phyloP scores from a whole-genome alignment of 2,329 filamentous ascomycete species.

The Parafenestella ontariensis region DNA sequence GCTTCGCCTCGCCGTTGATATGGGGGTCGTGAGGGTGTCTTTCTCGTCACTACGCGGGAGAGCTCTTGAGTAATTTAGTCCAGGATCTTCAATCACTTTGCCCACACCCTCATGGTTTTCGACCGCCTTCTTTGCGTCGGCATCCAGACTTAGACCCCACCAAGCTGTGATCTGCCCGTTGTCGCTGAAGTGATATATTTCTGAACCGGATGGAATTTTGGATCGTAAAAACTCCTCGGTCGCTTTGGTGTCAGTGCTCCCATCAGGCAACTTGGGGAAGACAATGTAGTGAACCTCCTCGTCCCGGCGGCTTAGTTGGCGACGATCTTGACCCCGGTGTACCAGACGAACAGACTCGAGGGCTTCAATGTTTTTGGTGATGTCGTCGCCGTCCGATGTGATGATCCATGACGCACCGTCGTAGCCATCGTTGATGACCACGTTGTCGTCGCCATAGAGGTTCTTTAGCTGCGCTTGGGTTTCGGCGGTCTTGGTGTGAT shows the following conservation, averaged over 20 bases:
- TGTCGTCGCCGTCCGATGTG: constrained; percentile 3
- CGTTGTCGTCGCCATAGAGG: constrained; percentile 4
- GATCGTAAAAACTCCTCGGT: constrained; percentile 2
- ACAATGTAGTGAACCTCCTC: constrained; percentile 2
- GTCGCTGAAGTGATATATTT: background rate
- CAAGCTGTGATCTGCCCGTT: background rate
- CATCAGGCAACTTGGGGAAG: constrained; percentile 1
- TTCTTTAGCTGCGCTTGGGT: constrained; percentile 3
- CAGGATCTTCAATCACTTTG: background rate
- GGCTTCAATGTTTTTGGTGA: constrained; percentile 2
- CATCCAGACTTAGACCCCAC: constrained; percentile 1
- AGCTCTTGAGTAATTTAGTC: constrained; percentile 3
- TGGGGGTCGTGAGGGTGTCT: background rate
- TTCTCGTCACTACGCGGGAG: constrained; percentile 3
- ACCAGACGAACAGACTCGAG: constrained; percentile 4
- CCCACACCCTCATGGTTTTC: constrained; percentile 2
- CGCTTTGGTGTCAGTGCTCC: constrained; percentile 4
- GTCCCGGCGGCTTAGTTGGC: constrained; percentile 1
- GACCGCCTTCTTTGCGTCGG: constrained; percentile 1
- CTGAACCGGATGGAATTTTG: background rate
- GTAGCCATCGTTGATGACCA: constrained; percentile 1
- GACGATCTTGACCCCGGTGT: constrained; percentile 1
- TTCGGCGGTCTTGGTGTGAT: constrained; percentile 3
- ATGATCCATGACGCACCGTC: constrained; percentile 3
- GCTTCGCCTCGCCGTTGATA: background rate